Percentiles rank a stretch among this genome's conserved stretches.
Evolutionary conservation across 1,284 basidiomycete species (phyloP).

Genomic region (Cutaneotrichosporon dermatis): DNA sequence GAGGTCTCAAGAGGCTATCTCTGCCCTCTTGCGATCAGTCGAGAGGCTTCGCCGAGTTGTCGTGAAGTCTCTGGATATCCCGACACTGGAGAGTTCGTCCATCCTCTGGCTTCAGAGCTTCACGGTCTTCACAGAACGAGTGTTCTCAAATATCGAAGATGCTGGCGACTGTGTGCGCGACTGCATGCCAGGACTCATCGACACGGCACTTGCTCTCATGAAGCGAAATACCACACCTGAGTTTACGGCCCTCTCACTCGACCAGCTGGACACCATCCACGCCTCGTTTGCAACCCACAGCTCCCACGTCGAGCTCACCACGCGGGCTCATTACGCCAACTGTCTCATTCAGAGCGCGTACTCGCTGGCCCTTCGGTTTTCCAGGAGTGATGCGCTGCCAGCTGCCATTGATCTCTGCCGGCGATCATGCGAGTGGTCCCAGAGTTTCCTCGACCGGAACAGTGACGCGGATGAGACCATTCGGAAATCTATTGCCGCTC

Average conservation of each 20-base stretch:
- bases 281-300: not conserved
- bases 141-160: not conserved
- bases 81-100: not conserved
- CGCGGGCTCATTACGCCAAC: not conserved
- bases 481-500: not conserved
- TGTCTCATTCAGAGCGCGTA: slow-evolving; percentile 11
- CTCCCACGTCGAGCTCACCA: not conserved
- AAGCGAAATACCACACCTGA: not conserved
- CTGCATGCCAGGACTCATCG: slow-evolving; percentile 9
- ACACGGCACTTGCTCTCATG: slow-evolving; percentile 6
- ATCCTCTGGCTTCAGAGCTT: slow-evolving; percentile 16
- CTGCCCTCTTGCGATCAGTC: slow-evolving; percentile 8
- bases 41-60: slow-evolving; percentile 26
- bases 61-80: slow-evolving; percentile 15
- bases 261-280: not conserved
- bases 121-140: slow-evolving; percentile 7
- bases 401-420: slow-evolving; percentile 31
- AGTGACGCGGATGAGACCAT: slow-evolving; percentile 9
- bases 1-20: not conserved
- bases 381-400: slow-evolving; percentile 26
- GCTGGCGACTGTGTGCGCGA: not conserved
- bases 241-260: not conserved
- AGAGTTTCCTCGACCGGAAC: slow-evolving; percentile 7
- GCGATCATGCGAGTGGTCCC: slow-evolving; percentile 28
- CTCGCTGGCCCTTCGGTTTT: slow-evolving; percentile 32